Evolutionary conservation across 1,284 basidiomycete species (phyloP).

Genomic region (Cryptococcus depauperatus): DNA sequence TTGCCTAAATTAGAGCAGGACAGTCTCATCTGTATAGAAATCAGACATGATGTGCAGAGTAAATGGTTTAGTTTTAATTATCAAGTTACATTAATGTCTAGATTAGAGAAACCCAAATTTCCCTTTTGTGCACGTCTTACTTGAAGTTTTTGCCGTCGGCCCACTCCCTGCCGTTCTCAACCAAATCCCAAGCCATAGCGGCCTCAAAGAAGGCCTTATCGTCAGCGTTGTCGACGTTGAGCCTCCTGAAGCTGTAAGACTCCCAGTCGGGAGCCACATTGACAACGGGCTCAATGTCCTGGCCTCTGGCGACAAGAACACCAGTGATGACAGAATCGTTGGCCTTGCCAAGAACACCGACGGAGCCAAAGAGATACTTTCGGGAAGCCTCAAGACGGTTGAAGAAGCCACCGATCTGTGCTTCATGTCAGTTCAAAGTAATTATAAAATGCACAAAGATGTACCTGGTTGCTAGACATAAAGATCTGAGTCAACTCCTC

Average conservation of each 20-base stretch:
- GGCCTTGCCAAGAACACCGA: slow-evolving; percentile 77
- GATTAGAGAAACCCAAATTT: too few species aligned
- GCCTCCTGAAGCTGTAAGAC: slow-evolving; percentile 70
- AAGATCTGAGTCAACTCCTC: slow-evolving; percentile 83
- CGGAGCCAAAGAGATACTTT: slow-evolving; percentile 89
- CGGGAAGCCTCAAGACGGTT: slow-evolving; percentile 87
- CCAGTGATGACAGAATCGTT: slow-evolving; percentile 74
- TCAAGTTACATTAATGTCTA: too few species aligned
- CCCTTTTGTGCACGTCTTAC: too few species aligned
- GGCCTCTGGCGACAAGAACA: slow-evolving; percentile 70
- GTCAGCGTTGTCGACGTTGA: slow-evolving; percentile 53
- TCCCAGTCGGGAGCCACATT: slow-evolving; percentile 81
- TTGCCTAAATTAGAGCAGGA: too few species aligned
- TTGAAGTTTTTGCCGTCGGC: slow-evolving; percentile 50
- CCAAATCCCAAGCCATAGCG: slow-evolving; percentile 82
- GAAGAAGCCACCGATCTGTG: slow-evolving; percentile 90
- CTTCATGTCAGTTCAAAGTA: slow-evolving; percentile 29
- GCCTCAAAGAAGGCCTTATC: slow-evolving; percentile 85
- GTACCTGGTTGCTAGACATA: slow-evolving; percentile 66
- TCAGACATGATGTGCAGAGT: too few species aligned
- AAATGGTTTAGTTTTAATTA: too few species aligned
- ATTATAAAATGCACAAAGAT: neutral
- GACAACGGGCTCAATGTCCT: slow-evolving; percentile 58
- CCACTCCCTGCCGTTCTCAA: slow-evolving; percentile 78
- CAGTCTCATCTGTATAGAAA: too few species aligned